A percentile compares a stretch with the other conserved stretches of the same genome.
Evolutionary conservation across 768 basidiomycete species (phyloP).

Genomic region (Phlebiopsis flavidoalba): DNA sequence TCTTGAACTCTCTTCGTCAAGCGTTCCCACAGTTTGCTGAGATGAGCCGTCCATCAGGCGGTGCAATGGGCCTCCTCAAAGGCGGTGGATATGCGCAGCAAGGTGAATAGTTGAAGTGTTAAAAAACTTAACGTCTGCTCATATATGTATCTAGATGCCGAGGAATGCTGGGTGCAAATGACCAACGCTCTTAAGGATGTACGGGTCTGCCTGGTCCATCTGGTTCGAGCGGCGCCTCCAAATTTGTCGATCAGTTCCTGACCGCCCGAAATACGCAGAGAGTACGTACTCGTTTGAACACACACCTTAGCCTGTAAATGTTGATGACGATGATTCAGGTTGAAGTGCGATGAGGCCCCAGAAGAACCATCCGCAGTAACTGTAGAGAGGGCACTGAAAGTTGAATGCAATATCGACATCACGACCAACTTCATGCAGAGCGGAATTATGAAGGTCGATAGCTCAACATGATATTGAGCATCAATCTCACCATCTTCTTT

Average conservation of each 20-base stretch:
- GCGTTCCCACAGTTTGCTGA: conserved; percentile 92
- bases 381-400: conserved; percentile 74
- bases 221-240: conserved; percentile 25
- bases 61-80: conserved; percentile 36
- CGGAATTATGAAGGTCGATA: conserved; percentile 74
- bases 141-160: conserved; percentile 53
- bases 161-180: conserved; percentile 83
- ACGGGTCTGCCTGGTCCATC: conserved; percentile 31
- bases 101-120: conserved; percentile 27
- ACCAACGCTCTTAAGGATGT: conserved; percentile 69
- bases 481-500: not conserved
- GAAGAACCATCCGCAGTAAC: conserved; percentile 66
- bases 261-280: conserved; percentile 72
- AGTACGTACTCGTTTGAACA: conserved; percentile 34
- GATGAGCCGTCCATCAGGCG: conserved; percentile 17
- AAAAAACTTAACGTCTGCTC: not conserved
- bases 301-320: not conserved
- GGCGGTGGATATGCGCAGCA: conserved; percentile 68
- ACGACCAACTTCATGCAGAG: conserved; percentile 85
- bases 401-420: conserved; percentile 88
- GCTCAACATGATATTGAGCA: not conserved
- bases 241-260: conserved; percentile 78
- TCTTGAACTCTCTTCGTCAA: conserved; percentile 67
- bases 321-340: conserved; percentile 33
- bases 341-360: conserved; percentile 77